Evolutionary conservation across 495 filamentous ascomycete species (phyloP), one percentile per base, ranked within the genome.

Genomic region (Aspergillus avenaceus): DNA sequence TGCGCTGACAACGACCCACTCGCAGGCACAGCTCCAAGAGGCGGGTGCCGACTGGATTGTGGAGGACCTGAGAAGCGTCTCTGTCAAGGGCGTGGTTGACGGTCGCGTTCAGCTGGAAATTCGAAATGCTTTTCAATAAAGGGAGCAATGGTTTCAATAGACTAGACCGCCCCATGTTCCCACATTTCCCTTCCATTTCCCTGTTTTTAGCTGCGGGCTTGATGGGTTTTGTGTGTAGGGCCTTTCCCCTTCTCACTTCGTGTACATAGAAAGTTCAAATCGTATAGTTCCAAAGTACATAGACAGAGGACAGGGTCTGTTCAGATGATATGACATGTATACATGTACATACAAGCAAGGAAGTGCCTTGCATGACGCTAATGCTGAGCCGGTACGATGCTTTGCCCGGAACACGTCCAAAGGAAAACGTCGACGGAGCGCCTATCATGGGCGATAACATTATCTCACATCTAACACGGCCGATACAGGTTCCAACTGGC

Each of bases 31-130:
- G 66, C 73, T 97, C 19, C 58, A 74, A 46, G 78, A 74, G 23
- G 87, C 89, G 9, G 86, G 80, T 8, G 87, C 93, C 18, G 91
- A 97, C 69, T 96, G 88, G 85, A 81, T 97, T 23, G 84, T 96
- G 21, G 73, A 78, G 55, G 89, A 98, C 66, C 69, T 98, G 71
- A 69, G 72, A 28, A 88, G 85, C 51, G 76, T 97, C 21, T 72
- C 72, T 59, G 70, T 88, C 47, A 73, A 82, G 55, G 60, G 57
- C 1, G 72, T 72, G 34, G 72, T 69, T 26, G 66, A 67, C 56
- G 79, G 82, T 11, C 74, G 69, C 47, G 62, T 87, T 49, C 72
- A 77, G 61, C 64, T 88, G 61, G 72, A 77, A 52, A 69, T 79
- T 47, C 60, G 59, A 46, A 69, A 76, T 61, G 70, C 71, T 2